phyloP scores from a whole-genome alignment of 306 rosid species.

The Dryas alaskensis region DNA sequence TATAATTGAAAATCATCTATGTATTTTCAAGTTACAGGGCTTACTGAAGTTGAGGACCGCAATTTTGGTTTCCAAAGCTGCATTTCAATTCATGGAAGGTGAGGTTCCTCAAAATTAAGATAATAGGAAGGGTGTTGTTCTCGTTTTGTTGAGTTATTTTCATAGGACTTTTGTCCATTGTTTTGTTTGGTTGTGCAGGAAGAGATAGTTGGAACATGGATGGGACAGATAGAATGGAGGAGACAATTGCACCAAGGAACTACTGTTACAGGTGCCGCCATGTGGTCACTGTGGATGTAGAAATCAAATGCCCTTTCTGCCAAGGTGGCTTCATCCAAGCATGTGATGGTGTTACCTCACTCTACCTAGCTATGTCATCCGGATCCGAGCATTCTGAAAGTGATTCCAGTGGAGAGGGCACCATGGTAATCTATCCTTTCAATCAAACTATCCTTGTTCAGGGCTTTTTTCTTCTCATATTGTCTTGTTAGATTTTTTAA shows the following conservation, averaged over 20 bases:
- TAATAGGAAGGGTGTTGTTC: background rate
- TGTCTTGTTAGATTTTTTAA: too few relatives aligned
- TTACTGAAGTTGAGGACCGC: constrained; percentile 52
- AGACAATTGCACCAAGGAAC: background rate
- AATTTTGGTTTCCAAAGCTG: constrained; percentile 84
- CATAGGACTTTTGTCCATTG: background rate
- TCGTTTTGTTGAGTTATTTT: background rate
- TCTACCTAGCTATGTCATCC: background rate
- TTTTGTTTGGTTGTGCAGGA: background rate
- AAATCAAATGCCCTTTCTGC: background rate
- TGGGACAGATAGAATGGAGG: background rate
- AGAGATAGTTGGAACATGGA: background rate
- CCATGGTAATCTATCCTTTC: too few relatives aligned
- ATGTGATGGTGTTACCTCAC: background rate
- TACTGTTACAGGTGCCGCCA: background rate
- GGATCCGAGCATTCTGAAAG: background rate
- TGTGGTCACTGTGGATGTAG: background rate
- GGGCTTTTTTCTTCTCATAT: too few relatives aligned
- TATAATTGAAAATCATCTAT: too few relatives aligned
- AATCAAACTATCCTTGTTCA: too few relatives aligned
- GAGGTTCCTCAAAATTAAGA: constrained; percentile 27
- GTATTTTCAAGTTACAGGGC: too few relatives aligned
- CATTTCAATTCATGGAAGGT: constrained; percentile 71
- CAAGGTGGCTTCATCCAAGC: background rate
- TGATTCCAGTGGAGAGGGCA: background rate